These are phyloP conservation scores for Sporothrix brasiliensis DNA, from an alignment of 2,329 filamentous ascomycete species.

Conservation along the genomic window DNA sequence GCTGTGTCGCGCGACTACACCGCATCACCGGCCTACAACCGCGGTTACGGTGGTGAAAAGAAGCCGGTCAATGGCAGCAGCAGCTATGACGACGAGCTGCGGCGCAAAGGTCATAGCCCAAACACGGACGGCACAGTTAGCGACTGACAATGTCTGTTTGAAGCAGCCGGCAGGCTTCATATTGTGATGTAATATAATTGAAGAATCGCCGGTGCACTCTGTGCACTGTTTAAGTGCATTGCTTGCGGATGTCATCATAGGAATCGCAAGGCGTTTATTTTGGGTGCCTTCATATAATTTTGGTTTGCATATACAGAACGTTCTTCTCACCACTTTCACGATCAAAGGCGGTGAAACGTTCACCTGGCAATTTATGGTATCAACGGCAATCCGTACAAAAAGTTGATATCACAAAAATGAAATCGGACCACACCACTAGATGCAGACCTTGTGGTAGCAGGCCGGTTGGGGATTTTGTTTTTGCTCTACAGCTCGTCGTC, in stretches of 20 bases:
- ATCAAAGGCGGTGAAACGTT: neutral
- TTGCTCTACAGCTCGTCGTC: no score
- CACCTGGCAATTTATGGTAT: neutral
- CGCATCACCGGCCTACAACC: conserved; percentile 11
- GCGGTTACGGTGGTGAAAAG: neutral
- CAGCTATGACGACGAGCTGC: neutral
- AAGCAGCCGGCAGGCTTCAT: neutral
- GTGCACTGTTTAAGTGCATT: neutral
- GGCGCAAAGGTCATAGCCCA: conserved; percentile 14
- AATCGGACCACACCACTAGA: neutral
- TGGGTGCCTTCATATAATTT: neutral
- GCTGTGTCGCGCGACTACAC: neutral
- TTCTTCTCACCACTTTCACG: neutral
- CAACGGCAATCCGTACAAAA: neutral
- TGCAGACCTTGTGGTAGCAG: no score
- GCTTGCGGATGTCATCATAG: neutral
- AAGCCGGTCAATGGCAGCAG: neutral
- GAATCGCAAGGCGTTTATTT: neutral
- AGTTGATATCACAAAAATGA: neutral
- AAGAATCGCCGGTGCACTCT: neutral
- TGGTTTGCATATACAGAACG: neutral
- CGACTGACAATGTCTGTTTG: neutral
- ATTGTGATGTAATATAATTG: neutral
- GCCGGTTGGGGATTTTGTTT: no score
- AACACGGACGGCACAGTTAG: conserved; percentile 21